Conservation (phyloP, 176 grass and related monocot species). For the Oryza punctata region DNA sequence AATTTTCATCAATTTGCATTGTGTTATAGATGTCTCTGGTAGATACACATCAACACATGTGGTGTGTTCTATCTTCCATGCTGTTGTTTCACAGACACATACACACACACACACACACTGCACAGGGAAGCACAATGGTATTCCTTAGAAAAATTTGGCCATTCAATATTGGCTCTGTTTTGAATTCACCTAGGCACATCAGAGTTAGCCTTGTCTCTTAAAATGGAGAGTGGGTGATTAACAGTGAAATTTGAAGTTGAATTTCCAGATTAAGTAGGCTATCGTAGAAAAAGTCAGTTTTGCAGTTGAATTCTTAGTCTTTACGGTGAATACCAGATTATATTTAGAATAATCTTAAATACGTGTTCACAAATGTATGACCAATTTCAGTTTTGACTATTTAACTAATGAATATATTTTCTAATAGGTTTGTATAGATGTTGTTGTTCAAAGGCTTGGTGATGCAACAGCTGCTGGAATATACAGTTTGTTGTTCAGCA, state of each 20-base stretch:
- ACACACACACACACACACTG: not conserved
- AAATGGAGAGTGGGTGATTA: not conserved
- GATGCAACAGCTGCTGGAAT: constrained; percentile 90
- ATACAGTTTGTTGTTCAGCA: constrained; percentile 68
- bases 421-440: constrained; percentile 90
- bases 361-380: not conserved
- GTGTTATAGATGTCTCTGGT: not conserved
- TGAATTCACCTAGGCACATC: not conserved
- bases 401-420: not conserved
- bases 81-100: not conserved
- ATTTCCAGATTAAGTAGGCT: not conserved
- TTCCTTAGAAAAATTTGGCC: not conserved
- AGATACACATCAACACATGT: not conserved
- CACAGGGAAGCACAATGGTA: not conserved
- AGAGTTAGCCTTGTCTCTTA: not conserved
- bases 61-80: not conserved
- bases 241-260: not conserved
- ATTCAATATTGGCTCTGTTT: constrained; percentile 14
- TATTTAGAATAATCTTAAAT: not conserved
- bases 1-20: constrained; percentile 1
- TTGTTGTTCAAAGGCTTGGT: constrained; percentile 91
- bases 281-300: not conserved
- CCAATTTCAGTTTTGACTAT: not conserved
- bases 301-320: not conserved
- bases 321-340: constrained; percentile 17